A percentile compares a stretch with the other conserved stretches of the same genome.
phyloP scores from a whole-genome alignment of 2,329 filamentous ascomycete species.

The Lasiodiplodia sp. region DNA sequence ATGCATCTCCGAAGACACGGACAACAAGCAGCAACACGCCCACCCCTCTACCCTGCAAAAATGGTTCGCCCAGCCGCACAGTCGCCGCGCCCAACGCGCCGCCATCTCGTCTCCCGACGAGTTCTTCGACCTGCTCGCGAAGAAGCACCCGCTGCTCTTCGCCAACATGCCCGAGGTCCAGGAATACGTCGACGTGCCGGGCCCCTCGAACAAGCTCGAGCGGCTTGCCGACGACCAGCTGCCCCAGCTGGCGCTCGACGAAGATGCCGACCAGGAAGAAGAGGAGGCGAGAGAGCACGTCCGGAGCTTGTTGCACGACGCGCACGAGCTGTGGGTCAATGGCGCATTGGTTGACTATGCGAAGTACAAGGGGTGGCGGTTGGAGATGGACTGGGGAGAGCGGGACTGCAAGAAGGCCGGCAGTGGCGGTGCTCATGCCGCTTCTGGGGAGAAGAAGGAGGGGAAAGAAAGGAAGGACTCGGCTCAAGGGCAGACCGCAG shows the following conservation, averaged over 20 bases:
- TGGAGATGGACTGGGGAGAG: background rate
- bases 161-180: background rate
- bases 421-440: background rate
- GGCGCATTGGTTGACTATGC: background rate
- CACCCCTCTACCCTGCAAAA: background rate
- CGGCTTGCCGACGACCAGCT: background rate
- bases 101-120: background rate
- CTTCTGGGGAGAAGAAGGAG: background rate
- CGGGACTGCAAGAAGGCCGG: background rate
- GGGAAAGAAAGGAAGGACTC: background rate
- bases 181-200: background rate
- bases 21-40: background rate
- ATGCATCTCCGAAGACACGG: background rate
- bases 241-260: background rate
- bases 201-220: slow-evolving; percentile 4
- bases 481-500: background rate
- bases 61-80: background rate
- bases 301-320: background rate
- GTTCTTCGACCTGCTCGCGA: background rate
- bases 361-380: background rate
- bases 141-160: slow-evolving; percentile 3
- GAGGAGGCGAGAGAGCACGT: background rate
- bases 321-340: background rate
- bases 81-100: slow-evolving; percentile 1
- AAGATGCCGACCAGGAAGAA: background rate